Conservation (phyloP, 495 filamentous ascomycete genomes). For the Sordaria brevicollis region DNA sequence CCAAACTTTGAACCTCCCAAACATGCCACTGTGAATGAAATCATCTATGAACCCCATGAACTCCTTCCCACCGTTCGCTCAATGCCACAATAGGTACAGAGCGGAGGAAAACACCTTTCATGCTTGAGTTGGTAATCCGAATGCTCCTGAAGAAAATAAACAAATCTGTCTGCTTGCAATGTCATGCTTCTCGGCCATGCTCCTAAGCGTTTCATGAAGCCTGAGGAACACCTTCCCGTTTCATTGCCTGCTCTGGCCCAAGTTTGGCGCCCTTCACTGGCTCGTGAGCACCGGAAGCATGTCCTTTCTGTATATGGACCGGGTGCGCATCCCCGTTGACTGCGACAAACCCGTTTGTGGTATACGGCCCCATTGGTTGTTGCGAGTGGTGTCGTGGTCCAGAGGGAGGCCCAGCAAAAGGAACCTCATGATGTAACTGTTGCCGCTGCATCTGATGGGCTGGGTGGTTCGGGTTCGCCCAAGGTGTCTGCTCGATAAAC, state of each 20-base stretch:
- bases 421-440: constrained; percentile 21
- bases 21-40: not conserved
- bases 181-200: not conserved
- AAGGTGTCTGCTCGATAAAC: constrained; percentile 73
- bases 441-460: constrained; percentile 46
- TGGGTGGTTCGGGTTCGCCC: constrained; percentile 82
- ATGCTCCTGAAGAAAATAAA: not conserved
- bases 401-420: constrained; percentile 15
- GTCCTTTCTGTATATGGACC: constrained; percentile 11
- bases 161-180: not conserved
- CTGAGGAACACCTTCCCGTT: constrained; percentile 18
- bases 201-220: constrained; percentile 9
- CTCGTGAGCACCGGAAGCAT: constrained; percentile 10
- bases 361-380: constrained; percentile 17
- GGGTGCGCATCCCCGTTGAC: constrained; percentile 17
- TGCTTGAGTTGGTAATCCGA: not conserved
- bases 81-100: not conserved
- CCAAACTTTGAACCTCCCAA: not conserved
- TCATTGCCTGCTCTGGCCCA: constrained; percentile 6
- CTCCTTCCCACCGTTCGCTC: not conserved
- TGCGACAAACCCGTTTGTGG: constrained; percentile 13
- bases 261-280: constrained; percentile 12
- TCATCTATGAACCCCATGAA: not conserved
- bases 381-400: constrained; percentile 23
- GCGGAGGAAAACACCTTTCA: not conserved